phyloP scores from a whole-genome alignment of 2,329 filamentous ascomycete species.

The Aspergillus sp. region DNA sequence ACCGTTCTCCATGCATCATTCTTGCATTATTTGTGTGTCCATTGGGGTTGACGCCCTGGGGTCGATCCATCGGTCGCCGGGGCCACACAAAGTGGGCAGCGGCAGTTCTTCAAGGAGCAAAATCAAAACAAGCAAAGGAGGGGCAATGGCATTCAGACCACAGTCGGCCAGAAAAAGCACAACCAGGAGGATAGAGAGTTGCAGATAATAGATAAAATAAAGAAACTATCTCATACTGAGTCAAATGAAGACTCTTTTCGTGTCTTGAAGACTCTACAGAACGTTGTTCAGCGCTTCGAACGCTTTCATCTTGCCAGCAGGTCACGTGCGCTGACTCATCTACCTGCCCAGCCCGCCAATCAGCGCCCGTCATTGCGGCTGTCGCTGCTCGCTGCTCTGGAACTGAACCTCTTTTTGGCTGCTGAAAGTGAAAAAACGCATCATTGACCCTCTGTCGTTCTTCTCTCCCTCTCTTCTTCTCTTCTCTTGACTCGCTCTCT shows the following conservation, averaged over 20 bases:
- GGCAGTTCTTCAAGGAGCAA: slow-evolving; percentile 25
- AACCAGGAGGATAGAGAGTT: too few relatives aligned
- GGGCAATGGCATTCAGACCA: background rate
- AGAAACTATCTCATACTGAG: too few relatives aligned
- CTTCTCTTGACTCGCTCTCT: slow-evolving; percentile 9
- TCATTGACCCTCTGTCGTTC: slow-evolving; percentile 4
- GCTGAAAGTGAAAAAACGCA: slow-evolving; percentile 1
- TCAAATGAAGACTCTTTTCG: too few relatives aligned
- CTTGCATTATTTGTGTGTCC: slow-evolving; percentile 16
- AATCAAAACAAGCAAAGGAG: slow-evolving; percentile 32
- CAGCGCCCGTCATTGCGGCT: background rate
- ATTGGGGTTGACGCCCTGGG: slow-evolving; percentile 11
- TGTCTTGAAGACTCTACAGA: background rate
- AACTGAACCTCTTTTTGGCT: background rate
- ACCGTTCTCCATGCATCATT: slow-evolving; percentile 5
- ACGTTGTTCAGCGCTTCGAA: background rate
- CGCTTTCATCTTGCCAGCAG: background rate
- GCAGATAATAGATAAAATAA: too few relatives aligned
- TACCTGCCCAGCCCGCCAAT: slow-evolving; percentile 2
- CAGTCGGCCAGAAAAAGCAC: too few relatives aligned
- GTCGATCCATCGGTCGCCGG: slow-evolving; percentile 22
- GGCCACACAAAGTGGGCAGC: slow-evolving; percentile 21
- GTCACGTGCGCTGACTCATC: slow-evolving; percentile 4
- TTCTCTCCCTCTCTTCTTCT: slow-evolving; percentile 8
- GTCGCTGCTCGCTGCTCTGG: slow-evolving; percentile 1